Evolutionary conservation across 352 stramenopile species (phyloP), one percentile per base, ranked within the genome.

Genomic region (Halophytophthora polymorphica): DNA sequence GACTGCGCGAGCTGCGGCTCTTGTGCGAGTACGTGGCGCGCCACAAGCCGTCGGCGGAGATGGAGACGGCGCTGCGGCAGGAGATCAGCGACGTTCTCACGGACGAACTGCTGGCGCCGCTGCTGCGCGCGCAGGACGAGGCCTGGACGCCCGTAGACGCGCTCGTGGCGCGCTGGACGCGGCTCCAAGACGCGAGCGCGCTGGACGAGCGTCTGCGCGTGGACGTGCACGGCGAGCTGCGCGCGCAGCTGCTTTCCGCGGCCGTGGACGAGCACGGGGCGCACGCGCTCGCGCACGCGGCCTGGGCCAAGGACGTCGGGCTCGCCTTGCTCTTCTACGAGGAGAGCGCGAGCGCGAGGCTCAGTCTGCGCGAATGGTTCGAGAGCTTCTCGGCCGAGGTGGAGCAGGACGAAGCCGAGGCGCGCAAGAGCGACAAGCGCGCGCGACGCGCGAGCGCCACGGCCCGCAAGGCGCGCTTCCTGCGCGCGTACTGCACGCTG

Each of bases 301-400:
- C 66, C 35, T 88, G 72, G 63, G 54, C 77, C 15, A 66, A 75
- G 23, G 79, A 93, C 46, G 59, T 88, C 17, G 78, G 77, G 15
- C 46, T 89, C 7, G 73, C 69, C 15, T 90, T 88, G 63, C 43
- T 82, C 29, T 81, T 88, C 44, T 93, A 93, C 49, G 65, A 80
- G 14, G 79, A 90, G 52, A 87, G 64, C 29, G 59, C 77, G 0
- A 78, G 75, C 29, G 67, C 82, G 17, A 69, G 74, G 11, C 46
- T 93, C 44, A 83, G 70, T 46, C 53, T 90, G 35, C 52, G 52
- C 25, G 82, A 90, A 31, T 93, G 82, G 82, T 86, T 78, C 44
- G 71, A 76, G 15, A 69, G 69, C 28, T 93, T 90, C 22, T 60
- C 64, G 10, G 67, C 53, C 1, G 63, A 86, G 19, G 31, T 72